Percentiles rank a stretch among this genome's conserved stretches.
These are phyloP conservation scores for Nelumbo lutea DNA, from an alignment of 164 flowering plant genomes.

Conservation along the genomic window DNA sequence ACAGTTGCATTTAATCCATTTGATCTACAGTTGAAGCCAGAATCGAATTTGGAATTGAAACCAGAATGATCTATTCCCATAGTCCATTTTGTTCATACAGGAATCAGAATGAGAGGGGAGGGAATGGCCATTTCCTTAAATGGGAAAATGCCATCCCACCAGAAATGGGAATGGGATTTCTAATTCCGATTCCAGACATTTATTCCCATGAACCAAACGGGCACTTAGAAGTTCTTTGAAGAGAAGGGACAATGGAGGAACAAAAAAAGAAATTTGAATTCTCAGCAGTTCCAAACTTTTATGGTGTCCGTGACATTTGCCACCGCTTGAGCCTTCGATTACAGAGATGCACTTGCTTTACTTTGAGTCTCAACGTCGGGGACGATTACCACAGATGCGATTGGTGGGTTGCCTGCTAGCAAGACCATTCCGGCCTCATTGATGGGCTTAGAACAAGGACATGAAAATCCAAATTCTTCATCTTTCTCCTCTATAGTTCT, in stretches of 20 bases:
- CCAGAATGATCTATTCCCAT: too few relatives aligned
- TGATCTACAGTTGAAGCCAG: too few relatives aligned
- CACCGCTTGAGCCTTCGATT: constrained; percentile 25
- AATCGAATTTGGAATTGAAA: too few relatives aligned
- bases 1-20: too few relatives aligned
- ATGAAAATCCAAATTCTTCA: neutral
- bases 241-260: constrained; percentile 4
- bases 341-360: constrained; percentile 44
- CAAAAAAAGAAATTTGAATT: neutral
- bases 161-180: too few relatives aligned
- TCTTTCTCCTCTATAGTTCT: too few relatives aligned
- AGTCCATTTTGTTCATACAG: too few relatives aligned
- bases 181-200: too few relatives aligned
- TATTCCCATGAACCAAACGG: too few relatives aligned
- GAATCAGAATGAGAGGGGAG: too few relatives aligned
- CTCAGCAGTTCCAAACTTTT: neutral
- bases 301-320: constrained; percentile 1
- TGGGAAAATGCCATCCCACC: too few relatives aligned
- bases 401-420: constrained; percentile 43
- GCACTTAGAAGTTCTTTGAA: neutral
- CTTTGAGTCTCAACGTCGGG: constrained; percentile 52
- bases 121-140: too few relatives aligned
- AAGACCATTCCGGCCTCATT: constrained; percentile 46
- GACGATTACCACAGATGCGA: constrained; percentile 38
- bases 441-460: constrained; percentile 50